Evolutionary conservation across 2,329 filamentous ascomycete genomes (phyloP), one percentile per base, ranked within the genome.

Genomic region (Alternaria sp.): DNA sequence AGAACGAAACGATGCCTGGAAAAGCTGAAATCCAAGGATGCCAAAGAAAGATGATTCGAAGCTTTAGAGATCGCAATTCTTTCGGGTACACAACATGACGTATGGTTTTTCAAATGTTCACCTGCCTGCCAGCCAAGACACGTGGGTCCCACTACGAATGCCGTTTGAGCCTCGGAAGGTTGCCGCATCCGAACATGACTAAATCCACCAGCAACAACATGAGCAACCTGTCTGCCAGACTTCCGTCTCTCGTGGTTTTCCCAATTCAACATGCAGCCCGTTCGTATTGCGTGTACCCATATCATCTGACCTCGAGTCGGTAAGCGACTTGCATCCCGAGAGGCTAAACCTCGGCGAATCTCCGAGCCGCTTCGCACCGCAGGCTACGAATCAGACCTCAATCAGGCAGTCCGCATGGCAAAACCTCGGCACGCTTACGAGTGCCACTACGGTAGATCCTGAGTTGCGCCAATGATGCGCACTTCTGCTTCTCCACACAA

Each of bases 341-440:
- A 43, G 60, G 60, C 60, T 63, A 30, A 52, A 48, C 54, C 3
- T 57, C 44, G 51, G 66, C 65, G 40, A 46, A 54, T 50, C 49
- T 44, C 54, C 59, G 59, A 30, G 34, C 44, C 41, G 52, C 36
- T 45, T 45, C 41, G 46, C 28, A 32, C 11, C 6, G 30, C 18
- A 36, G 16, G 30, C 34, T 25, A 49, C 49, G 32, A 40, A 40
- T 50, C 46, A 50, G 22, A 57, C 43, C 34, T 59, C 57, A 64
- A 64, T 64, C 52, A 56, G 38, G 41, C 34, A 52, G 34, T 27
- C 46, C 45, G 59, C 45, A 43, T 62, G 69, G 64, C 44, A 68
- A 43, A 71, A 69, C 66, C 40, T 64, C 70, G 70, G 70, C 34
- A 50, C 40, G 11, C 50, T 60, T 57, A 22, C 16, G 34, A 30